Percentiles rank a stretch among this genome's conserved stretches.
phyloP scores from a whole-genome alignment of 2,329 filamentous ascomycete species.

The Neonectria punicea region DNA sequence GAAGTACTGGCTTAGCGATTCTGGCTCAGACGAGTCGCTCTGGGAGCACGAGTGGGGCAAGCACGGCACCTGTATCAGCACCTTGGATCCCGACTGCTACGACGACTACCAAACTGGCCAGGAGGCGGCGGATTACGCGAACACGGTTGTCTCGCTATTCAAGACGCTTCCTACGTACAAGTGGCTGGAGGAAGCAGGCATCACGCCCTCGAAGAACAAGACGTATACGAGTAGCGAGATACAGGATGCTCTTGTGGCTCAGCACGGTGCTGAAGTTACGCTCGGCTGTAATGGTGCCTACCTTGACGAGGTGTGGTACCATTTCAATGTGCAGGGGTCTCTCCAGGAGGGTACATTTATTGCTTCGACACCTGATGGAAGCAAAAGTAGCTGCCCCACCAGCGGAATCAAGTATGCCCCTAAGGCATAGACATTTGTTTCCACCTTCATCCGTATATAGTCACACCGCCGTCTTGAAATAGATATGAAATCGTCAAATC shows the following conservation, averaged over 20 bases:
- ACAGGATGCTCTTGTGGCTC: constrained; percentile 65
- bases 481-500: too few relatives aligned
- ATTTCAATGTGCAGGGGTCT: constrained; percentile 70
- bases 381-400: constrained; percentile 66
- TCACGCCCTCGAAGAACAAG: constrained; percentile 61
- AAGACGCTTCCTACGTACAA: constrained; percentile 73
- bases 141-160: constrained; percentile 73
- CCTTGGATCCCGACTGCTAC: constrained; percentile 76
- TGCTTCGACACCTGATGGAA: constrained; percentile 64
- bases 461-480: too few relatives aligned
- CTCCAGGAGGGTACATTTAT: constrained; percentile 71
- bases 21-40: constrained; percentile 70
- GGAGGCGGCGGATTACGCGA: constrained; percentile 77
- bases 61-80: constrained; percentile 79
- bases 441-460: too few relatives aligned
- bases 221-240: constrained; percentile 71
- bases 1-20: constrained; percentile 77
- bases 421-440: constrained; percentile 27
- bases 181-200: constrained; percentile 69
- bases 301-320: constrained; percentile 69
- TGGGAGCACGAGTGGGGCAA: constrained; percentile 83
- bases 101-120: constrained; percentile 66
- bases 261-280: constrained; percentile 65
- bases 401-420: constrained; percentile 45
- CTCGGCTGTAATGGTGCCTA: constrained; percentile 63